A percentile compares a stretch with the other conserved stretches of the same genome.
Evolutionary conservation across 2,329 filamentous ascomycete genomes (phyloP).

Genomic region (Tympanopsis confertula): DNA sequence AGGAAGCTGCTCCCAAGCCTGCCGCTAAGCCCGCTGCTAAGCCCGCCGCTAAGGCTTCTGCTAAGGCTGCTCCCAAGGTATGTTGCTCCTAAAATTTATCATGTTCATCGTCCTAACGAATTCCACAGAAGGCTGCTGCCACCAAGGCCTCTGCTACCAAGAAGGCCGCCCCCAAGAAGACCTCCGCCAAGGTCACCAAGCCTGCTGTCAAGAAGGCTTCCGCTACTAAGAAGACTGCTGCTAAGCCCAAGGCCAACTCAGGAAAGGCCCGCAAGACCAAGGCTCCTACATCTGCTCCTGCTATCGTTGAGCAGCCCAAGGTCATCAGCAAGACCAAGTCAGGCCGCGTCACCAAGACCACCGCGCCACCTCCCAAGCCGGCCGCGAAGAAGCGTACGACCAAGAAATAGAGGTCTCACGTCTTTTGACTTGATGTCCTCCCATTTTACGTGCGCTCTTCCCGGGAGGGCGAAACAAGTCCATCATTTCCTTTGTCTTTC

Average conservation of each 20-base stretch:
- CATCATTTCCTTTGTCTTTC: conserved; percentile 4
- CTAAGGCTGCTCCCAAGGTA: conserved; percentile 13
- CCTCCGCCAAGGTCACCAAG: conserved; percentile 9
- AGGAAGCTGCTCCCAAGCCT: conserved; percentile 35
- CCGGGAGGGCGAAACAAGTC: conserved; percentile 4
- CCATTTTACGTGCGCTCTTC: not conserved
- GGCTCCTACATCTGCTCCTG: conserved; percentile 32
- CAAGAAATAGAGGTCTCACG: conserved; percentile 11
- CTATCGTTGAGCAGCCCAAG: conserved; percentile 49
- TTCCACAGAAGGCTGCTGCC: conserved; percentile 6
- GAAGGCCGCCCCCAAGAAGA: conserved; percentile 9
- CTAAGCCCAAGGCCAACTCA: conserved; percentile 7
- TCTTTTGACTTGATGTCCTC: conserved; percentile 12
- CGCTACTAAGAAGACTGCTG: conserved; percentile 1
- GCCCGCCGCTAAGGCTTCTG: conserved; percentile 2
- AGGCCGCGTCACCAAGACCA: conserved; percentile 56
- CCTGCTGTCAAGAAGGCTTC: conserved; percentile 5
- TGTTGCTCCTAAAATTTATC: too few species aligned
- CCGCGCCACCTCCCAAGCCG: conserved; percentile 28
- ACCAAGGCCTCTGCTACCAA: conserved; percentile 10
- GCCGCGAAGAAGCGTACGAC: conserved; percentile 27
- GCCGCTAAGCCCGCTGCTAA: conserved; percentile 17
- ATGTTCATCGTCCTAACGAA: not conserved
- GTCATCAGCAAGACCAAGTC: conserved; percentile 62
- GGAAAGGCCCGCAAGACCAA: not conserved